These are phyloP conservation scores for Trichoderma polysporum DNA, from an alignment of 2,329 filamentous ascomycete species.

Conservation along the genomic window DNA sequence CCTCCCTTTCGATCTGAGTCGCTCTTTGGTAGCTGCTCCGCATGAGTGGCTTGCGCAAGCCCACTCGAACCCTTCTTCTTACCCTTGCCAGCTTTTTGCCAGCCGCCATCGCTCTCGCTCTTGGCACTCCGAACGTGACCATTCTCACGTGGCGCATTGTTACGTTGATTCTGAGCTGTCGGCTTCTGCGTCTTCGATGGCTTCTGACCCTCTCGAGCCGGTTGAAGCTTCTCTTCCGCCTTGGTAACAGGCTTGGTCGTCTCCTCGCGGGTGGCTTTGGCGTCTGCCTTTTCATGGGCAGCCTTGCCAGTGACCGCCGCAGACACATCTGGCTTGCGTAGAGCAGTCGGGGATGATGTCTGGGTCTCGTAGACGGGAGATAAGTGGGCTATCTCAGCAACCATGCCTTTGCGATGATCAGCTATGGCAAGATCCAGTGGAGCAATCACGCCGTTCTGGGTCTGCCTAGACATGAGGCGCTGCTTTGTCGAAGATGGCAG, in stretches of 20 bases:
- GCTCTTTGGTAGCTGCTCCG: constrained; percentile 57
- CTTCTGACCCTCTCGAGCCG: constrained; percentile 29
- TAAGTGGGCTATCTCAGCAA: constrained; percentile 51
- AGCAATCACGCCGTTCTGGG: constrained; percentile 51
- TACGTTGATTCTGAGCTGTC: constrained; percentile 31
- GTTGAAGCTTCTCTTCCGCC: constrained; percentile 15
- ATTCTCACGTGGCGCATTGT: constrained; percentile 48
- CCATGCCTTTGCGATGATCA: constrained; percentile 40
- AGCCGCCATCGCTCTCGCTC: constrained; percentile 54
- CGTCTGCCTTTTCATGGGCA: constrained; percentile 19
- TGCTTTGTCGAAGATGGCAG: constrained; percentile 39
- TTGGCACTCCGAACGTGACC: constrained; percentile 55
- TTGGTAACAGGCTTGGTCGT: constrained; percentile 23
- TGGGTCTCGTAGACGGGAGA: constrained; percentile 73
- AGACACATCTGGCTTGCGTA: constrained; percentile 52
- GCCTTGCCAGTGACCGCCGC: constrained; percentile 24
- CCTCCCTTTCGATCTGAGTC: constrained; percentile 64
- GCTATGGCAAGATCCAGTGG: constrained; percentile 56
- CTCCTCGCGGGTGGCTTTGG: constrained; percentile 26
- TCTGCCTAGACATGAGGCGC: constrained; percentile 41
- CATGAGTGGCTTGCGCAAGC: constrained; percentile 35
- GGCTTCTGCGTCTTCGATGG: constrained; percentile 21
- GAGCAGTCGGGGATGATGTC: constrained; percentile 67
- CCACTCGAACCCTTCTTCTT: constrained; percentile 45
- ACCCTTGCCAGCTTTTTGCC: constrained; percentile 56